phyloP scores from a whole-genome alignment of 192 early-diverging fungal species.

The Coemansia sp. region DNA sequence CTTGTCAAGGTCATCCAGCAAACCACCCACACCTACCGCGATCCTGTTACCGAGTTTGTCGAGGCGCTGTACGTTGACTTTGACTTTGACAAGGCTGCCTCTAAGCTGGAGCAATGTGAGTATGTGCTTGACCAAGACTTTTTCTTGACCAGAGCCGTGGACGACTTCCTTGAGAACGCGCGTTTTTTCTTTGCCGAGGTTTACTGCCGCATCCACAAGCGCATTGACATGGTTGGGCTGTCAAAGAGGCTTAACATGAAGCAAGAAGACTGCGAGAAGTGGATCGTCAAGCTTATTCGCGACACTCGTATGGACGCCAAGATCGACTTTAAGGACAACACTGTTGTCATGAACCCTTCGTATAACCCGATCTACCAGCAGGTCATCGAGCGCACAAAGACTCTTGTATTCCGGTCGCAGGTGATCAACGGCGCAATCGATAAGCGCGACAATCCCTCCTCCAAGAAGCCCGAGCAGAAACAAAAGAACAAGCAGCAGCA shows the following conservation, averaged over 20 bases:
- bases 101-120: conserved; percentile 87
- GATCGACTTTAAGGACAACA: conserved; percentile 94
- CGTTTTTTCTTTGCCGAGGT: conserved; percentile 94
- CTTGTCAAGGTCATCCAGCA: conserved; percentile 88
- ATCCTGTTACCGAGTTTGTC: conserved; percentile 94
- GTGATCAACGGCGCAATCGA: conserved; percentile 86
- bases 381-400: conserved; percentile 93
- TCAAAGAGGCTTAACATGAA: conserved; percentile 82
- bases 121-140: conserved; percentile 86
- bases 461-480: conserved; percentile 46
- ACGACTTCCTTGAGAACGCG: conserved; percentile 95
- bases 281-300: conserved; percentile 96
- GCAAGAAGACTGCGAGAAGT: conserved; percentile 92
- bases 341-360: conserved; percentile 90
- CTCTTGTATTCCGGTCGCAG: conserved; percentile 88
- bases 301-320: conserved; percentile 97
- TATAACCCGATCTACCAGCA: conserved; percentile 89
- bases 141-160: conserved; percentile 84
- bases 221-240: conserved; percentile 89
- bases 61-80: conserved; percentile 90
- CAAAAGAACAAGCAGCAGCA: conserved; percentile 30
- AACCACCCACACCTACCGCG: conserved; percentile 79
- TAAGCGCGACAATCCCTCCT: conserved; percentile 64
- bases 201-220: conserved; percentile 96
- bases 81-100: conserved; percentile 92